Conservation (phyloP, 106 monocot genomes). For the Triglochin maritima region DNA sequence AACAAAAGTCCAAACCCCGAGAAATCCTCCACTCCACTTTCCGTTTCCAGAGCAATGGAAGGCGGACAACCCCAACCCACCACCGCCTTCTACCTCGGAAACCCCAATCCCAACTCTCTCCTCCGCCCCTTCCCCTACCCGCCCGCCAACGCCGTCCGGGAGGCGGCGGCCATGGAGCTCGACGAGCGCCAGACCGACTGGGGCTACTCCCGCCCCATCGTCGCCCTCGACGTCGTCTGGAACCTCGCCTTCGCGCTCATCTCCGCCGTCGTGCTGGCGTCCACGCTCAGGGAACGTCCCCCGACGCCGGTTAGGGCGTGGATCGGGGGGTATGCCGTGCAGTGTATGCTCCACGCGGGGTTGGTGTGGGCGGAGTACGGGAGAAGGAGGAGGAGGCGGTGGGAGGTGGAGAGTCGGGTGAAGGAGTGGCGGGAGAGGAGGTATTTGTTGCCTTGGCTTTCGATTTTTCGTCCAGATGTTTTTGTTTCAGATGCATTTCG, state of each 20-base stretch:
- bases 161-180: constrained; percentile 10
- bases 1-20: too few species aligned
- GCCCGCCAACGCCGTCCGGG: constrained; percentile 8
- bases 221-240: constrained; percentile 27
- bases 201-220: constrained; percentile 29
- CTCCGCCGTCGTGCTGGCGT: constrained; percentile 11
- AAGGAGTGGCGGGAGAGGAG: constrained; percentile 2
- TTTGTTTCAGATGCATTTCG: background rate
- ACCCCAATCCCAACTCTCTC: background rate
- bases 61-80: too few species aligned
- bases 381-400: constrained; percentile 13
- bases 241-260: constrained; percentile 23
- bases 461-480: background rate
- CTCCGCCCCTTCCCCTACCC: background rate
- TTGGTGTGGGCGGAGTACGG: constrained; percentile 24
- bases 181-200: constrained; percentile 21
- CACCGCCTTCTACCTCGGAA: too few species aligned
- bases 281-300: constrained; percentile 26
- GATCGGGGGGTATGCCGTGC: constrained; percentile 29
- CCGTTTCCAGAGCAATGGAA: too few species aligned
- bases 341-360: constrained; percentile 27
- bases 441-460: background rate
- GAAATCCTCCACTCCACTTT: too few species aligned
- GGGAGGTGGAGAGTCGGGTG: background rate
- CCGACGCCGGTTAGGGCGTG: constrained; percentile 33